phyloP scores from a whole-genome alignment of 352 stramenopile species.

The Pythium utonaiense region DNA sequence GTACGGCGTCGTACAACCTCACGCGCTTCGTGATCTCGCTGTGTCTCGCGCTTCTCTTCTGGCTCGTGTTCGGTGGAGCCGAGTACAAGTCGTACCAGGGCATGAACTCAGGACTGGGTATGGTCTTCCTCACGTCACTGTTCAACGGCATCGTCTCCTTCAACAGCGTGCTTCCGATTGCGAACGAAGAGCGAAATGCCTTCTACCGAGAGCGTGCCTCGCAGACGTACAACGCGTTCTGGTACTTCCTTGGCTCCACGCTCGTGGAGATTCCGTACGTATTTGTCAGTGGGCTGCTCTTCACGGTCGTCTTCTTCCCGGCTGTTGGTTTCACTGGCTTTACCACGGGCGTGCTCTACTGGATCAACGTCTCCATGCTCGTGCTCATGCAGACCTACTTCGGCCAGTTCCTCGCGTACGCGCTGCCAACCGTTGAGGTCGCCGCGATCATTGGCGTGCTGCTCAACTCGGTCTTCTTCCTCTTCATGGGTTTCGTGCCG shows the following conservation, averaged over 20 bases:
- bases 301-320: constrained; percentile 74
- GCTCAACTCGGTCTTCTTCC: constrained; percentile 45
- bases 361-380: constrained; percentile 54
- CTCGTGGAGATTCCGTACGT: constrained; percentile 74
- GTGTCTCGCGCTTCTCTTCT: constrained; percentile 64
- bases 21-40: constrained; percentile 59
- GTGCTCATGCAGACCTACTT: constrained; percentile 64
- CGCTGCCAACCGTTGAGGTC: constrained; percentile 40
- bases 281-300: constrained; percentile 32
- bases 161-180: constrained; percentile 61
- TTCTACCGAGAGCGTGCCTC: constrained; percentile 86
- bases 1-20: constrained; percentile 62
- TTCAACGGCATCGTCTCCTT: constrained; percentile 81
- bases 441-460: constrained; percentile 36
- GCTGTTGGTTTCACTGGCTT: constrained; percentile 43
- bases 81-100: constrained; percentile 48
- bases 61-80: constrained; percentile 39
- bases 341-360: constrained; percentile 48
- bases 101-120: constrained; percentile 53
- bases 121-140: constrained; percentile 83
- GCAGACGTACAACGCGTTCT: constrained; percentile 69
- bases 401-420: constrained; percentile 68
- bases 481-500: constrained; percentile 56
- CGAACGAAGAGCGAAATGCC: constrained; percentile 64
- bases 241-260: constrained; percentile 51